Evolutionary conservation across 2,329 filamentous ascomycete species (phyloP).

Genomic region (Purpureocillium takamizusanense): DNA sequence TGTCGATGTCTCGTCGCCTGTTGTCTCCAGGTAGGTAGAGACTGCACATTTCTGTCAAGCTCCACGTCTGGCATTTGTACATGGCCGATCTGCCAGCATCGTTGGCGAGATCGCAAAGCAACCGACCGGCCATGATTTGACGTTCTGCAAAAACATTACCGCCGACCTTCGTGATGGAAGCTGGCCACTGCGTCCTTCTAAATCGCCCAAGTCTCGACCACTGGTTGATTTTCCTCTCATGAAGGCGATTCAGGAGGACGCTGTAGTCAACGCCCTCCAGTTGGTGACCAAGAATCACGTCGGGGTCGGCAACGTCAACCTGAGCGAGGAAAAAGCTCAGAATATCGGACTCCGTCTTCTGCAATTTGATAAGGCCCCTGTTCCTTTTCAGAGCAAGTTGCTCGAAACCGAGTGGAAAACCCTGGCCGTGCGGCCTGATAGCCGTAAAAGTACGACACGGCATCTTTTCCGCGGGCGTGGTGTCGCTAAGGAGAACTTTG

Average conservation of each 20-base stretch:
- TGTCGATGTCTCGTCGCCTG: constrained; percentile 75
- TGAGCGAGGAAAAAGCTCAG: constrained; percentile 84
- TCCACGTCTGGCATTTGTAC: constrained; percentile 97
- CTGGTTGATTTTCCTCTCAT: constrained; percentile 83
- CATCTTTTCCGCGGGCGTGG: constrained; percentile 78
- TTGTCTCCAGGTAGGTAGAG: constrained; percentile 71
- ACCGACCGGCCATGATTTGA: constrained; percentile 76
- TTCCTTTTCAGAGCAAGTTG: constrained; percentile 61
- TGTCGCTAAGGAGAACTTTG: constrained; percentile 78
- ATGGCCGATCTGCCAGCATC: constrained; percentile 96
- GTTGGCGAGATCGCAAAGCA: constrained; percentile 90
- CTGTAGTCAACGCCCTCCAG: constrained; percentile 97
- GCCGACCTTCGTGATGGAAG: constrained; percentile 74
- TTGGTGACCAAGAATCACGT: constrained; percentile 88
- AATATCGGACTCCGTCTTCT: constrained; percentile 77
- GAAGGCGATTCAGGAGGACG: constrained; percentile 74
- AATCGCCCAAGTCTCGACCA: constrained; percentile 92
- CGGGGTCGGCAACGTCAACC: constrained; percentile 79
- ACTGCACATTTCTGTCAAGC: constrained; percentile 92
- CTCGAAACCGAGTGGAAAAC: constrained; percentile 84
- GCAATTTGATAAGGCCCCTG: constrained; percentile 67
- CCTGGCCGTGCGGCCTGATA: constrained; percentile 67
- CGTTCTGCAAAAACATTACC: constrained; percentile 91
- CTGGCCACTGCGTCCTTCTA: constrained; percentile 77
- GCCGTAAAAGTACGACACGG: constrained; percentile 87